Percentiles rank a stretch among this genome's conserved stretches.
phyloP scores from a whole-genome alignment of 2,329 filamentous ascomycete species.

The Alternaria sp. region DNA sequence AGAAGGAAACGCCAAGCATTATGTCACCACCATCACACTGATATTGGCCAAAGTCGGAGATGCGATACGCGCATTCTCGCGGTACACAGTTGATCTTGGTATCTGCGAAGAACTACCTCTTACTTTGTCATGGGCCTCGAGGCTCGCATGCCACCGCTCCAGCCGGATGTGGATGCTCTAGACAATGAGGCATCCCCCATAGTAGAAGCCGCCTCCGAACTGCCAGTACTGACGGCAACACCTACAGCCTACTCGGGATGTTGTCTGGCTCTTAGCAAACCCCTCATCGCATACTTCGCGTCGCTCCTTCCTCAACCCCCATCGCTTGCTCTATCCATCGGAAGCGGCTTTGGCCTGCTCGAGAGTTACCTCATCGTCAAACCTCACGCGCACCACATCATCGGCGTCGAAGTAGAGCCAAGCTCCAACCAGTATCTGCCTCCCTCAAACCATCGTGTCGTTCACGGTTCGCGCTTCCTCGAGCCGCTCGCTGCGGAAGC shows the following conservation, averaged over 20 bases:
- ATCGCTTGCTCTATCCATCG: conserved; percentile 54
- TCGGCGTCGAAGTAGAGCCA: conserved; percentile 60
- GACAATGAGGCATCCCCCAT: background rate
- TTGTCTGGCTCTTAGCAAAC: conserved; percentile 48
- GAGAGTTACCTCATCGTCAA: conserved; percentile 53
- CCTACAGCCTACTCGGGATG: conserved; percentile 43
- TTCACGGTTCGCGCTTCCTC: conserved; percentile 57
- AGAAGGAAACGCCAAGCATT: background rate
- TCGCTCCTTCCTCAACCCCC: conserved; percentile 36
- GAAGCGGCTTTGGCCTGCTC: conserved; percentile 62
- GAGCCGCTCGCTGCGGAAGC: conserved; percentile 55
- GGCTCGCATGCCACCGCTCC: background rate
- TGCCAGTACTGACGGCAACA: conserved; percentile 28
- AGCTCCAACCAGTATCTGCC: conserved; percentile 58
- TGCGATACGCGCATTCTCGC: no score
- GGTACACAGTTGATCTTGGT: background rate
- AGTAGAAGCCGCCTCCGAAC: background rate
- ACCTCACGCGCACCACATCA: conserved; percentile 41
- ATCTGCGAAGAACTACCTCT: fast-evolving
- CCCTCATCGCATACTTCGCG: conserved; percentile 38
- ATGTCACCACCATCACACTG: background rate
- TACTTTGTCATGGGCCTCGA: background rate
- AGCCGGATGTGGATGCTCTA: conserved; percentile 2
- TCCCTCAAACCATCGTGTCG: conserved; percentile 52
- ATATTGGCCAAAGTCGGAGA: background rate